Evolutionary conservation across 805 yeast species (phyloP).

Genomic region (Candida loeiensis): DNA sequence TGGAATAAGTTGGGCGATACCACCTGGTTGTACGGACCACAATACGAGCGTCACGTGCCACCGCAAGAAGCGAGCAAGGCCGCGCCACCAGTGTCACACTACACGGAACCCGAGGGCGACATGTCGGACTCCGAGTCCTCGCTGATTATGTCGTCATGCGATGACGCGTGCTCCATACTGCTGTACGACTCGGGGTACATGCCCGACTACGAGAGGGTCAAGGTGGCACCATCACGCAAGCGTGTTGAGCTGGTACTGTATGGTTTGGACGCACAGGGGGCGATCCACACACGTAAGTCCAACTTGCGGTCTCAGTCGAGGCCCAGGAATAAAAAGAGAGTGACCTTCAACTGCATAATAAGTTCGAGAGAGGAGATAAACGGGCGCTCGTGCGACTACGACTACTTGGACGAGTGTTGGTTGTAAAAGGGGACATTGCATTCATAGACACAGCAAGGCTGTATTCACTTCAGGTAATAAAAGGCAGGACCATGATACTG

Average conservation of each 20-base stretch:
- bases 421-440: constrained; percentile 15
- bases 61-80: background rate
- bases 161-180: constrained; percentile 12
- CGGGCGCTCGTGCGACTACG: constrained; percentile 42
- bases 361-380: constrained; percentile 45
- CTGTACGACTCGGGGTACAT: constrained; percentile 16
- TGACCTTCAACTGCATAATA: constrained; percentile 41
- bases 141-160: constrained; percentile 5
- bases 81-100: no score
- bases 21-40: constrained; percentile 55
- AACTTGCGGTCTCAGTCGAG: constrained; percentile 9
- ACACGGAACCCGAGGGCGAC: background rate
- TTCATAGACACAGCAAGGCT: constrained; percentile 1
- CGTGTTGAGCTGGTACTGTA: background rate
- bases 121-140: background rate
- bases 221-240: background rate
- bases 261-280: background rate
- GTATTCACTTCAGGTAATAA: background rate
- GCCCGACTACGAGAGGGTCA: constrained; percentile 11
- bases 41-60: constrained; percentile 8
- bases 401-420: constrained; percentile 36
- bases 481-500: background rate
- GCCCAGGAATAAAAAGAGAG: constrained; percentile 22
- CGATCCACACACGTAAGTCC: constrained; percentile 6
- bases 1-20: constrained; percentile 55